These are phyloP conservation scores for Spathaspora arborariae DNA, from an alignment of 805 yeast species.

Conservation along the genomic window DNA sequence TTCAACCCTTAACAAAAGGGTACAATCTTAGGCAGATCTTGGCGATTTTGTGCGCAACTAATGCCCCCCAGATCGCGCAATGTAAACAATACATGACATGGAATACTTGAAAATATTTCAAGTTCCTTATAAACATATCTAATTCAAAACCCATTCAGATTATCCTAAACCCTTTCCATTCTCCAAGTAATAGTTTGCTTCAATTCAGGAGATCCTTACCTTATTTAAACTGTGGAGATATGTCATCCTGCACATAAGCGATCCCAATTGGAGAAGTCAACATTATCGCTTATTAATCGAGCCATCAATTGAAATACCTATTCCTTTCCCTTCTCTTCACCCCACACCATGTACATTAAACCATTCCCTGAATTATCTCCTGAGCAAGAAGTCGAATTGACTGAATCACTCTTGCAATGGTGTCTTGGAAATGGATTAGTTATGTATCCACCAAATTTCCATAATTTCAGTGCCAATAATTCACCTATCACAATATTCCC, in stretches of 20 bases:
- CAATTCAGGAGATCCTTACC: too few species aligned
- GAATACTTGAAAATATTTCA: not conserved
- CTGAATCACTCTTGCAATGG: constrained; percentile 65
- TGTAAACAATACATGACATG: not conserved
- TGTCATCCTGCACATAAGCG: not conserved
- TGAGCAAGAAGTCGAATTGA: constrained; percentile 27
- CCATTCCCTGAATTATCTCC: constrained; percentile 30
- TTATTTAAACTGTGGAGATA: not conserved
- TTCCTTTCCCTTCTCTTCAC: not conserved
- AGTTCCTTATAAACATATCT: too few species aligned
- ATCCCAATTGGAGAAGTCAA: not conserved
- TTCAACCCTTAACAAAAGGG: too few species aligned
- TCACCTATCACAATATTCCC: constrained; percentile 94
- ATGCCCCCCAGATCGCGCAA: not conserved
- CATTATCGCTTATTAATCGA: not conserved
- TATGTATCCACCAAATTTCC: constrained; percentile 68
- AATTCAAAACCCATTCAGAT: too few species aligned
- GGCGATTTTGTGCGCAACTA: not conserved
- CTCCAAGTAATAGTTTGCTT: too few species aligned
- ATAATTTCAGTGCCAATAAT: constrained; percentile 41
- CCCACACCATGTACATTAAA: constrained; percentile 14
- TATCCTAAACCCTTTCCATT: too few species aligned
- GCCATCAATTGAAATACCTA: not conserved
- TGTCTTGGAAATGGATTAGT: constrained; percentile 72
- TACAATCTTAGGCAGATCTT: not conserved